Evolutionary conservation across 208 protist genomes (phyloP), one percentile per base, ranked within the genome.

Genomic region (Leishmania amazonensis): DNA sequence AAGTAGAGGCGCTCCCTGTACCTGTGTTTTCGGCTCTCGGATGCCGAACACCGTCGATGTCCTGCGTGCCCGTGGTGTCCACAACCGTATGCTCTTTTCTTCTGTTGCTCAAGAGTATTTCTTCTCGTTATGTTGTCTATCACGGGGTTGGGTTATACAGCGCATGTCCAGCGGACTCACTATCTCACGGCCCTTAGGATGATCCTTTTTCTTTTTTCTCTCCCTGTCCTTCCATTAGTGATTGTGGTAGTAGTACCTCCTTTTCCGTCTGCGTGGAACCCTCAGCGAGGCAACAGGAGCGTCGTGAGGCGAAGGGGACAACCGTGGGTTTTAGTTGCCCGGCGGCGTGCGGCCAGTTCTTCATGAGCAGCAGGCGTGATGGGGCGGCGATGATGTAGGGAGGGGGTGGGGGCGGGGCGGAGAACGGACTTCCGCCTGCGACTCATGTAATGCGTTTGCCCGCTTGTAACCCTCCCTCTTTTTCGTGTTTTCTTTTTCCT

Each of bases 181-280:
- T n/a, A 38, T 3, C 38, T 51, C 28, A 31, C 9, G 21, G 15
- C 21, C 21, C 49, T 19, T 15, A 9, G 11, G 45, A 31, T 7
- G 70, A 51, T 4, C 17, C 42, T 28, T 31, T 15, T 70, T n/a
- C 42, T 76, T n/a, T 51, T 83, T 78, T 62, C 79, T 70, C 79
- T 64, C 53, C 67, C 51, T 72, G 19, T 79, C 35, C 49, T 58
- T 60, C 42, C 8, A 19, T 49, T 38, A 21, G 17, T 8, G 35
- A 15, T 49, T 19, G 21, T 28, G 74, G n/a, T 49, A 42, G 40
- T 28, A 47, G 31, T 31, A 0, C 38, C 19, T 15, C 11, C 45
- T 74, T 72, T 74, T 74, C 70, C 24, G 70, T 31, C 6, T 7
- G 24, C 31, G 28, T 54, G 45, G 11, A 51, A 2, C 35, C n/a